Percentiles rank a stretch among this genome's conserved stretches.
Conservation (phyloP, 1,284 basidiomycete genomes). For the Malassezia psittaci region DNA sequence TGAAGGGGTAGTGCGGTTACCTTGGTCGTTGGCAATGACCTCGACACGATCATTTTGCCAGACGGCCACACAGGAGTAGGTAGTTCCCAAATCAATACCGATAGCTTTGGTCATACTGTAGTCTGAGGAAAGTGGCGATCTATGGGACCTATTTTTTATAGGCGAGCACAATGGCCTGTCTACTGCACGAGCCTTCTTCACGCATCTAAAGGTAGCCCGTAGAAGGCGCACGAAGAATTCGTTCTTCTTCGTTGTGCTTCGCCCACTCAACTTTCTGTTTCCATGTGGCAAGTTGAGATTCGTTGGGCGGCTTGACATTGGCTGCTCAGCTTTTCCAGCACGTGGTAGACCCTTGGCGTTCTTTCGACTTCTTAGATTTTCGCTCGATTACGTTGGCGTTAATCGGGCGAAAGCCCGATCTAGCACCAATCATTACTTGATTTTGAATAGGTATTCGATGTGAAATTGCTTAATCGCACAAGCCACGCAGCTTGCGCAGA, state of each 20-base stretch:
- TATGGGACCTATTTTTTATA: constrained; percentile 10
- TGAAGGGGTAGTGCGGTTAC: constrained; percentile 86
- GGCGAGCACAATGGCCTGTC: neutral
- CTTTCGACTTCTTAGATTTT: too few species aligned
- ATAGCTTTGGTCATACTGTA: constrained; percentile 60
- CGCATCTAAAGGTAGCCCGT: constrained; percentile 6
- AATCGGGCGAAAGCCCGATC: too few species aligned
- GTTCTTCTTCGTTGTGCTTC: constrained; percentile 12
- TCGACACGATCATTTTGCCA: constrained; percentile 98
- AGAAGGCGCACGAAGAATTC: constrained; percentile 18
- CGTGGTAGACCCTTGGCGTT: neutral
- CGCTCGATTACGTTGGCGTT: too few species aligned
- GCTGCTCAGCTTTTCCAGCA: neutral
- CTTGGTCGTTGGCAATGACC: constrained; percentile 84
- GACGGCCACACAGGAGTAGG: constrained; percentile 61
- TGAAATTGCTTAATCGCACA: too few species aligned
- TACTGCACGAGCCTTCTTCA: neutral
- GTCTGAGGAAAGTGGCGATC: neutral
- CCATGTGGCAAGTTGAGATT: too few species aligned
- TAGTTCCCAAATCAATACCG: constrained; percentile 81
- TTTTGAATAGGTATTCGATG: too few species aligned
- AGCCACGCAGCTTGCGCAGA: too few species aligned
- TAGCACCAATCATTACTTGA: too few species aligned
- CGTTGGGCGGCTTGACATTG: neutral
- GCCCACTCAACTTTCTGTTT: neutral